Conservation (phyloP, 2,329 filamentous ascomycete species). For the Akanthomyces dipterigenus region DNA sequence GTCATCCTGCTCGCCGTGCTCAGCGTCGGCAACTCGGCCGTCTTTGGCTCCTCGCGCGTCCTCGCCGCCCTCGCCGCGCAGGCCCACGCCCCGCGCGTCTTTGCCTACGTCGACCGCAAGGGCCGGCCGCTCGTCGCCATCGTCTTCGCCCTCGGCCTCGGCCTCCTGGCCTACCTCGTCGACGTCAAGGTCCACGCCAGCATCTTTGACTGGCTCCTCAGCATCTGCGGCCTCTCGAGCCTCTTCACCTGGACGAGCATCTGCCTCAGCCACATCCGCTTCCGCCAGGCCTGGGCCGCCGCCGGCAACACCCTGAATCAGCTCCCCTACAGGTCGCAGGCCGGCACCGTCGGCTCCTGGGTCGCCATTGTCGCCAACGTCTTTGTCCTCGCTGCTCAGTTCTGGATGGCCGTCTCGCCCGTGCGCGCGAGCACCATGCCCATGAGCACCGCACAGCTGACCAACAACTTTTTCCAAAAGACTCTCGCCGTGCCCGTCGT, state of each 20-base stretch:
- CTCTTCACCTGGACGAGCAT: conserved; percentile 57
- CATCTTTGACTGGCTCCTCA: conserved; percentile 46
- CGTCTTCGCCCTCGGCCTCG: conserved; percentile 30
- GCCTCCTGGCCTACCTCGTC: conserved; percentile 28
- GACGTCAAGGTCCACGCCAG: conserved; percentile 13
- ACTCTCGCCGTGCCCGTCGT: conserved; percentile 58
- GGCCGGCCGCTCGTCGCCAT: conserved; percentile 37
- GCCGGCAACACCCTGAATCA: conserved; percentile 59
- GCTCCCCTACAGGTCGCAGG: conserved; percentile 66
- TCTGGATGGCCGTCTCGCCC: conserved; percentile 56
- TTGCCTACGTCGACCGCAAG: conserved; percentile 37
- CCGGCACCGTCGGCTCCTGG: conserved; percentile 67
- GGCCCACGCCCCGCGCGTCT: conserved; percentile 35
- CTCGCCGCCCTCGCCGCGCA: conserved; percentile 45
- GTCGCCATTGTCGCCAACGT: conserved; percentile 63
- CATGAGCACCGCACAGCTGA: conserved; percentile 31
- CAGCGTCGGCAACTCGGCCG: conserved; percentile 51
- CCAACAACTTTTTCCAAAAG: conserved; percentile 56
- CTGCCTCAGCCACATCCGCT: conserved; percentile 39
- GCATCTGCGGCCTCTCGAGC: conserved; percentile 53
- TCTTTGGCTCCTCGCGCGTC: conserved; percentile 51
- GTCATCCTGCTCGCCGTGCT: conserved; percentile 55
- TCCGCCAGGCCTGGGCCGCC: conserved; percentile 7
- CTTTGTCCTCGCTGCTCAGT: conserved; percentile 66
- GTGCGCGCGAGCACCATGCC: not conserved